Evolutionary conservation across 1,284 basidiomycete species (phyloP).

Genomic region (Vanrija pseudolonga): DNA sequence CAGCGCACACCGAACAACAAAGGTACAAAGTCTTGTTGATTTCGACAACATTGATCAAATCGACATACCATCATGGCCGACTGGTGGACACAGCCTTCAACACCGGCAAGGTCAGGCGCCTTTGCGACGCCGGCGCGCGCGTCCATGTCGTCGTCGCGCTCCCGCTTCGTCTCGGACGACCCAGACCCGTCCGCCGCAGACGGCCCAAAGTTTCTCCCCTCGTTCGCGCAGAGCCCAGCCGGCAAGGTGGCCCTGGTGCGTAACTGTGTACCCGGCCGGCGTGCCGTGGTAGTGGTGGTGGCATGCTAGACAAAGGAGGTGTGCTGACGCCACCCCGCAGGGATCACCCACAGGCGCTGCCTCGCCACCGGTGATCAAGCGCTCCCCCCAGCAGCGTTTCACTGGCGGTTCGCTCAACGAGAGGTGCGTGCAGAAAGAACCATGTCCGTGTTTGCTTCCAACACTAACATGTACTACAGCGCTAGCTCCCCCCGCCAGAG

Average conservation of each 20-base stretch:
- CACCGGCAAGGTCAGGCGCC: slow-evolving; percentile 7
- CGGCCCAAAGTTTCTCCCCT: slow-evolving; percentile 39
- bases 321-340: slow-evolving; percentile 3
- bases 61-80: slow-evolving; percentile 15
- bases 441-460: background rate
- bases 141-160: slow-evolving; percentile 10
- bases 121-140: slow-evolving; percentile 10
- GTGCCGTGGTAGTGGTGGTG: too few species aligned
- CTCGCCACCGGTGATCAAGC: slow-evolving; percentile 21
- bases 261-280: background rate
- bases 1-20: background rate
- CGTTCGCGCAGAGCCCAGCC: slow-evolving; percentile 35
- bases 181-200: slow-evolving; percentile 35
- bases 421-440: slow-evolving; percentile 10
- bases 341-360: slow-evolving; percentile 13
- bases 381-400: slow-evolving; percentile 29
- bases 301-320: background rate
- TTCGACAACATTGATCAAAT: background rate
- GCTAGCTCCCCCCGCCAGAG: slow-evolving; percentile 13
- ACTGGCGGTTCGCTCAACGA: slow-evolving; percentile 15
- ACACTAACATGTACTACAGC: slow-evolving; percentile 6
- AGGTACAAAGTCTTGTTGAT: background rate
- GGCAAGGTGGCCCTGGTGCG: slow-evolving; percentile 37
- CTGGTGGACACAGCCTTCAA: slow-evolving; percentile 22
- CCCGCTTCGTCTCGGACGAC: slow-evolving; percentile 24